Evolutionary conservation across 345 rosid species (phyloP).

Genomic region (Gossypium rotundifolium): DNA sequence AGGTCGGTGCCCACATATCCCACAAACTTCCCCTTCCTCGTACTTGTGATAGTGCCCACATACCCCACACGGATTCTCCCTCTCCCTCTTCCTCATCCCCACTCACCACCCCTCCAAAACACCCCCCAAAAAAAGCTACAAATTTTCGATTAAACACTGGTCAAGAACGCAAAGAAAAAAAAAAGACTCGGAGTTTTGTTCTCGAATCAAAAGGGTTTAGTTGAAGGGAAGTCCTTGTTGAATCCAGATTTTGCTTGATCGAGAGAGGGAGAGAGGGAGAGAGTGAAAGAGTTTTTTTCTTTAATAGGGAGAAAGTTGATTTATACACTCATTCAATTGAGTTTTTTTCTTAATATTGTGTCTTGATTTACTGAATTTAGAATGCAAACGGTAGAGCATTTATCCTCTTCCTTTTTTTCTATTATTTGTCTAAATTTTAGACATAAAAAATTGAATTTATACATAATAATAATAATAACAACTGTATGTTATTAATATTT

Average conservation of each 20-base stretch:
- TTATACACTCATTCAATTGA: background rate
- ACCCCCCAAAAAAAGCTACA: background rate
- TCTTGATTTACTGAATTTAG: background rate
- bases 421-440: too few relatives aligned
- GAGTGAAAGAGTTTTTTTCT: background rate
- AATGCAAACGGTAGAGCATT: background rate
- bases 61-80: conserved; percentile 95
- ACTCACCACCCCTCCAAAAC: background rate
- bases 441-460: too few relatives aligned
- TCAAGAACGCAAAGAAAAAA: background rate
- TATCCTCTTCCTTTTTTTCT: too few relatives aligned
- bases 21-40: conserved; percentile 97
- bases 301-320: background rate
- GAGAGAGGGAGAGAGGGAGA: background rate
- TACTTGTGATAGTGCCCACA: conserved; percentile 98
- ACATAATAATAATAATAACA: too few relatives aligned
- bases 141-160: conserved; percentile 1
- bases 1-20: conserved; percentile 85
- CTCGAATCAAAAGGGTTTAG: background rate
- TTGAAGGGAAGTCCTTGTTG: conserved; percentile 1
- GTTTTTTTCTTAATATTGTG: background rate
- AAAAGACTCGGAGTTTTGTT: background rate
- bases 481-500: too few relatives aligned
- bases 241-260: conserved; percentile 9
- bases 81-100: conserved; percentile 91